Base-by-base conservation (phyloP, 1,284 basidiomycete species). In the Entoloma clypeatum region DNA sequence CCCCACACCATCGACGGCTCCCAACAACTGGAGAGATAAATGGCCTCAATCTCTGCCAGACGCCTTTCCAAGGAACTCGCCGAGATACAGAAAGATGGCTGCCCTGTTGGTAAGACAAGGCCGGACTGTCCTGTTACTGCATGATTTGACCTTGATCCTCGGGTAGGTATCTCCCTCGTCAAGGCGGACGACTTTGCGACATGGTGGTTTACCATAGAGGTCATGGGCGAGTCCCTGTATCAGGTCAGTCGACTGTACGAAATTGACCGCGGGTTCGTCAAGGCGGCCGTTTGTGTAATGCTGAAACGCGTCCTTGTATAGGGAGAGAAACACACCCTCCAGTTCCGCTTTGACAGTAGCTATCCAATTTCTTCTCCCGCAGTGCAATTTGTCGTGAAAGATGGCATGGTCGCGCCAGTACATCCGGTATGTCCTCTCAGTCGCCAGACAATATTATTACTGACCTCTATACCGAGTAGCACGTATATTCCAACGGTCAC, bases 401-500 rank as follows among this genome's bases (percentile, higher is more conserved):
- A 81, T 33, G 68, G 71, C 32, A 69, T 69, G 45, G 63, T 77
- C 51, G 72, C 84, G 13, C 86, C 87, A 10, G 58, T 84, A 24
- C 87, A 90, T 58, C 86, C 86, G 8, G 85, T 87, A 57, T 44
- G 81, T 72, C 28, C 26, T 24, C n/a, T 36, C 9, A 23, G 9
- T 17, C n/a, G n/a, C 32, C 26, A 16, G 35, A 34, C 27, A 28
- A 24, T 16, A 18, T 35, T 29, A 30, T 27, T 41, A 26, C 21
- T 10, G 26, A 43, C 43, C 38, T 29, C 34, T 42, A 42, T 34
- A 21, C 36, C 45, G 25, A 40, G 30, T 50, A 86, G 85, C 86
- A 89, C 55, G 83, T 89, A 34, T 90, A 90, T 58, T 87, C 85
- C 7, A 90, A 90, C 57, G 86, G 86, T 34, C 86, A 89, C 69